Evolutionary conservation across 495 filamentous ascomycete genomes (phyloP).

Genomic region (Amniculicola lignicola): DNA sequence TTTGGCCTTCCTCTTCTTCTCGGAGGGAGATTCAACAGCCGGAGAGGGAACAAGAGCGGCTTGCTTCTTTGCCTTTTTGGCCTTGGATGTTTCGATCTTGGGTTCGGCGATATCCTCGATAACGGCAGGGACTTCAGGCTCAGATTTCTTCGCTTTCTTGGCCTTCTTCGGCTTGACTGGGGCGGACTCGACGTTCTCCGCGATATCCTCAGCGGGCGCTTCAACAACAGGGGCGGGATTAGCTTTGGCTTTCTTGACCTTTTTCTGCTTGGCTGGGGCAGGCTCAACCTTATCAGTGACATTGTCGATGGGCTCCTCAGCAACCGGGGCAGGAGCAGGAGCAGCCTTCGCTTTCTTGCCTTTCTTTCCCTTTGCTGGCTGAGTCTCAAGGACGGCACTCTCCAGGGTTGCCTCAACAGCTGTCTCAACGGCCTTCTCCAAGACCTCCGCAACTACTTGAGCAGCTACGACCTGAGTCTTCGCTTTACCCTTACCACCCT

Average conservation of each 20-base stretch:
- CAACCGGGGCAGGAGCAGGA: slow-evolving; percentile 9
- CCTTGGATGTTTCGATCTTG: neutral
- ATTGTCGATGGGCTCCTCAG: neutral
- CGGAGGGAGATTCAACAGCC: slow-evolving; percentile 7
- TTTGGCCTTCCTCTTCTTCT: slow-evolving; percentile 22
- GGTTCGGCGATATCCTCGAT: neutral
- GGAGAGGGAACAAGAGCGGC: neutral
- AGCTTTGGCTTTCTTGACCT: slow-evolving; percentile 24
- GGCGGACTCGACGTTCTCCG: neutral
- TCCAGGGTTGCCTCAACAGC: slow-evolving; percentile 1
- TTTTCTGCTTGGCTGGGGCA: slow-evolving; percentile 5
- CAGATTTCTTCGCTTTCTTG: slow-evolving; percentile 23
- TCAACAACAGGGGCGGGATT: slow-evolving; percentile 4
- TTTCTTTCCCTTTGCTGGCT: slow-evolving; percentile 26
- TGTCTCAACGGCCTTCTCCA: neutral
- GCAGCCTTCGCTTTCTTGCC: slow-evolving; percentile 24
- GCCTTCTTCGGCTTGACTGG: slow-evolving; percentile 4
- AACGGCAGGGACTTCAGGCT: neutral
- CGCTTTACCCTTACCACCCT: slow-evolving; percentile 40
- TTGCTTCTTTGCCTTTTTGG: slow-evolving; percentile 16
- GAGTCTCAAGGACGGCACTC: too few relatives aligned
- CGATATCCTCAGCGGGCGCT: neutral
- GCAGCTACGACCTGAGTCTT: slow-evolving; percentile 6
- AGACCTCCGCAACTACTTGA: too few relatives aligned
- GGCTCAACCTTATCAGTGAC: neutral